phyloP scores from a whole-genome alignment of 139 green algal species.

The Closterium sp. region DNA sequence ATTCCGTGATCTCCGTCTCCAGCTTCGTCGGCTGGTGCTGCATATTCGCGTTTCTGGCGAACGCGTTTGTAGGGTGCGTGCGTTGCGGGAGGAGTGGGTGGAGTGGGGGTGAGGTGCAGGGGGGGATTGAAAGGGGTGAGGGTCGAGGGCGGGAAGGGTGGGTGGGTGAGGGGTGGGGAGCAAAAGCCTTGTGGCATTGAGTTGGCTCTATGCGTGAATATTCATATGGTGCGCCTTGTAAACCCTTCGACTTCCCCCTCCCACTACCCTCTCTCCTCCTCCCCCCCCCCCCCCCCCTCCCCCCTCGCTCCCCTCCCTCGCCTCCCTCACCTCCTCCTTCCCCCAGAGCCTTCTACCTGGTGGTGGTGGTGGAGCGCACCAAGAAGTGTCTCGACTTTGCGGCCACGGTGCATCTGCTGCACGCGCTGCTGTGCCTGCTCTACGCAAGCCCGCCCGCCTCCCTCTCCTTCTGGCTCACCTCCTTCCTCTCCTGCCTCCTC shows the following conservation, averaged over 20 bases:
- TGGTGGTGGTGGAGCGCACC: slow-evolving; percentile 70
- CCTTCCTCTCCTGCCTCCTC: slow-evolving; percentile 61
- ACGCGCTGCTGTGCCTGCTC: slow-evolving; percentile 62
- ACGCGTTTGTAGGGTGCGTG: slow-evolving; percentile 37
- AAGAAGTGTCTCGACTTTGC: slow-evolving; percentile 97
- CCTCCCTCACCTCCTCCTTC: no score
- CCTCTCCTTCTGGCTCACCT: slow-evolving; percentile 74
- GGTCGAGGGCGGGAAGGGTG: slow-evolving; percentile 1
- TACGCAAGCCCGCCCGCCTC: slow-evolving; percentile 67
- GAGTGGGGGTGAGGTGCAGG: neutral
- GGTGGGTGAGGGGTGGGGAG: neutral
- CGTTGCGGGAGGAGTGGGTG: neutral
- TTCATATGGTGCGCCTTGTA: neutral
- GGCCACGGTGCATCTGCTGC: slow-evolving; percentile 77
- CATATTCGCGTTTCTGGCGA: slow-evolving; percentile 43
- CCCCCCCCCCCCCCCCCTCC: no score
- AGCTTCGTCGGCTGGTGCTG: slow-evolving; percentile 40
- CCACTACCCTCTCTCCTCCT: no score
- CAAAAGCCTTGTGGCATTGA: no score
- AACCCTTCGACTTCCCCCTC: neutral
- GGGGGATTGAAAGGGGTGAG: slow-evolving; percentile 18
- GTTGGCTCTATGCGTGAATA: no score
- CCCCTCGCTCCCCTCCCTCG: no score
- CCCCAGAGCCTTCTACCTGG: neutral
- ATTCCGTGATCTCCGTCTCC: neutral